Percentiles rank a stretch among this genome's conserved stretches.
Evolutionary conservation across 345 rosid genomes (phyloP).

Genomic region (sweet orange (Citrus sinensis)): DVS_A1.0 CM039168.1:26707001-26707500

Average conservation of each 20-base stretch:
- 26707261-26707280: conserved; percentile 34
- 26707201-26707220: conserved; percentile 85
- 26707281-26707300: background rate
- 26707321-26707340: background rate
- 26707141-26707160: background rate
- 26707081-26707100: background rate
- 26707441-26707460: background rate
- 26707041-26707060: conserved; percentile 40
- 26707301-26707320: background rate
- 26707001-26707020: background rate
- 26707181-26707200: conserved; percentile 83
- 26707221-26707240: conserved; percentile 79
- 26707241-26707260: conserved; percentile 88
- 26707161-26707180: conserved; percentile 43
- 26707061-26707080: conserved; percentile 65
- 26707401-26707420: conserved; percentile 80
- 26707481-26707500: background rate
- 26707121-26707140: background rate
- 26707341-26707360: background rate
- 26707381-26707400: conserved; percentile 43
- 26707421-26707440: conserved; percentile 63
- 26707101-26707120: background rate
- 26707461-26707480: background rate
- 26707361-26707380: conserved; percentile 43
- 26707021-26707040: conserved; percentile 10